Conservation (phyloP, 768 basidiomycete species). For the Tremella mesenterica region DNA sequence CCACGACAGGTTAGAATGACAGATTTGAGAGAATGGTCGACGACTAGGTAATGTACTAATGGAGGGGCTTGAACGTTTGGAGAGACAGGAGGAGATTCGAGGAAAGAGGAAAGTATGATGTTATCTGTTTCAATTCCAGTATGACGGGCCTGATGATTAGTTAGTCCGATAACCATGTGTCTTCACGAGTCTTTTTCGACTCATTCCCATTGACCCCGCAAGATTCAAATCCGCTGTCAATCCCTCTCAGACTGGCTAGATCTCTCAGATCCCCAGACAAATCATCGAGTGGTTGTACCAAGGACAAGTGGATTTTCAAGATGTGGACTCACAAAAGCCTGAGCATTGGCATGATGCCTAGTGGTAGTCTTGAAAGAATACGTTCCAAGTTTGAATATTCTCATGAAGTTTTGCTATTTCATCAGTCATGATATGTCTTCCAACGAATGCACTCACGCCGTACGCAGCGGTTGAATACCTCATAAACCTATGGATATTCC, state of each 20-base stretch:
- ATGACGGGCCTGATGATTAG: conserved; percentile 41
- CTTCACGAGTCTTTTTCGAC: neutral
- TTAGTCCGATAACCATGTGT: neutral
- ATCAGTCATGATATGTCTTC: neutral
- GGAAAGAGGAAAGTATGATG: conserved; percentile 43
- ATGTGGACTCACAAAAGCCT: conserved; percentile 29
- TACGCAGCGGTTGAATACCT: conserved; percentile 39
- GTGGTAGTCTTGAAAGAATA: conserved; percentile 40
- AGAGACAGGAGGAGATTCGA: conserved; percentile 32
- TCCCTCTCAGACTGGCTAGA: neutral
- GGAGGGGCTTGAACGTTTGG: conserved; percentile 32
- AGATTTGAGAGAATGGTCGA: conserved; percentile 42
- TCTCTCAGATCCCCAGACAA: too few relatives aligned
- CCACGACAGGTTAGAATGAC: conserved; percentile 45
- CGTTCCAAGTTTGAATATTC: conserved; percentile 42
- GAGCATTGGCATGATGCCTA: conserved; percentile 38
- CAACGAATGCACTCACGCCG: conserved; percentile 18
- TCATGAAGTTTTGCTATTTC: conserved; percentile 37
- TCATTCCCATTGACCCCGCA: neutral
- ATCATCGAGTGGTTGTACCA: too few relatives aligned
- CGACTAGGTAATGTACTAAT: conserved; percentile 42
- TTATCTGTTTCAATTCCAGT: conserved; percentile 44
- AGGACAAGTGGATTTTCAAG: too few relatives aligned
- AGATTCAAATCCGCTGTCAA: too few relatives aligned
- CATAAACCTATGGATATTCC: conserved; percentile 44